phyloP scores from a whole-genome alignment of 768 basidiomycete species.

The Hydnomerulius pinastri region DNA sequence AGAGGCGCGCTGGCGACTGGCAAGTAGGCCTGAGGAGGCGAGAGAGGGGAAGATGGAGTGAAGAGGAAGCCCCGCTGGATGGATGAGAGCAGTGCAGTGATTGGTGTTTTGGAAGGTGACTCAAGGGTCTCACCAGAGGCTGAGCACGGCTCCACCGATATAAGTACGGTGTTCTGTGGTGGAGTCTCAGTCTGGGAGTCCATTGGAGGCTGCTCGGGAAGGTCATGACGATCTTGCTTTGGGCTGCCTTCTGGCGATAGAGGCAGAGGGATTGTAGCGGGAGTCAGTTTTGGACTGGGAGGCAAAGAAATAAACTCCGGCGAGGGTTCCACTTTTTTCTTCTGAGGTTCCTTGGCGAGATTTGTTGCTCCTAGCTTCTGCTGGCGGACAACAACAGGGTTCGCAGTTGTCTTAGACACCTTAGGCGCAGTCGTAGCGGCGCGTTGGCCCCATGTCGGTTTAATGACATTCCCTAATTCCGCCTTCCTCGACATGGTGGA shows the following conservation, averaged over 20 bases:
- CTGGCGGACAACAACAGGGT: no score
- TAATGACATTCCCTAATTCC: no score
- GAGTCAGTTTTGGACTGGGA: no score
- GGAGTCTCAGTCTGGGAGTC: no score
- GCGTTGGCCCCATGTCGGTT: no score
- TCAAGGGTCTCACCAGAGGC: not conserved
- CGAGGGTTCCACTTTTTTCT: not conserved
- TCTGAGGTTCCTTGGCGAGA: not conserved
- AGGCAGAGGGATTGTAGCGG: no score
- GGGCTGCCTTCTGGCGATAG: not conserved
- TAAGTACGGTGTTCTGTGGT: not conserved
- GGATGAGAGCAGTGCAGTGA: slow-evolving; percentile 59
- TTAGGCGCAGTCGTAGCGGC: no score
- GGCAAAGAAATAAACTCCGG: not conserved
- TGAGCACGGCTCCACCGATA: slow-evolving; percentile 2
- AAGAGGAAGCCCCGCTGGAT: slow-evolving; percentile 72
- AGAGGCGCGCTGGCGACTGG: not conserved
- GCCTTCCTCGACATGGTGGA: no score
- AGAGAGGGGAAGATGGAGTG: slow-evolving; percentile 60
- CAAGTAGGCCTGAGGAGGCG: slow-evolving; percentile 53
- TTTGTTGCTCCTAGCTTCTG: no score
- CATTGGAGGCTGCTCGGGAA: not conserved
- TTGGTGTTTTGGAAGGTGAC: slow-evolving; percentile 53
- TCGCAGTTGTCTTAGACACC: no score
- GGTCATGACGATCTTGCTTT: not conserved